These are phyloP conservation scores for Linderina pennispora DNA, from an alignment of 192 early-diverging fungal species.

Conservation along the genomic window DNA sequence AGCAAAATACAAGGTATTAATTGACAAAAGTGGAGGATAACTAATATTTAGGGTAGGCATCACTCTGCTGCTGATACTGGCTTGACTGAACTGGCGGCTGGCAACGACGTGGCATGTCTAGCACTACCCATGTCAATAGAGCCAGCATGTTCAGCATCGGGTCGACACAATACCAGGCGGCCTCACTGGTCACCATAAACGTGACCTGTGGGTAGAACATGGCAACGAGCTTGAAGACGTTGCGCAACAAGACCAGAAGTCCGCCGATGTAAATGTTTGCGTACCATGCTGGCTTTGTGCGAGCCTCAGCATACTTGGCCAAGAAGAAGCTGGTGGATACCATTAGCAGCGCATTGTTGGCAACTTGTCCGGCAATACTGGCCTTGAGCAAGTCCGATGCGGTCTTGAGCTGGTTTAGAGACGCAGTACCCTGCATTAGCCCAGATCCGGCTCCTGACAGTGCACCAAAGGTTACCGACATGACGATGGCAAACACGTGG, in stretches of 20 bases:
- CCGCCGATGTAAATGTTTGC: slow-evolving; percentile 3
- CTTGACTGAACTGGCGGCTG: no score
- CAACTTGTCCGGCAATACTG: slow-evolving; percentile 5
- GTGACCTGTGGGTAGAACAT: slow-evolving; percentile 3
- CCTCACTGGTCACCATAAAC: slow-evolving; percentile 4
- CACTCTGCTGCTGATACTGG: no score
- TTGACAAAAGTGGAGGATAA: no score
- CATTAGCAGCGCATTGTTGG: slow-evolving; percentile 2
- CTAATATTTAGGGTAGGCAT: no score
- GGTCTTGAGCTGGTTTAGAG: background rate
- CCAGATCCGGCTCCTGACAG: slow-evolving; percentile 2
- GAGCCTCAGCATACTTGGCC: slow-evolving; percentile 2
- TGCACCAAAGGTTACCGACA: slow-evolving; percentile 9
- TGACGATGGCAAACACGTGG: slow-evolving; percentile 1
- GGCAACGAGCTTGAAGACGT: background rate
- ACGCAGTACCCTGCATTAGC: background rate
- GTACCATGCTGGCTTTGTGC: background rate
- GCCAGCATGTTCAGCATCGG: slow-evolving; percentile 10
- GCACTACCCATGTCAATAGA: no score
- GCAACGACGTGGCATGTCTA: no score
- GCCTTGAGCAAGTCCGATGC: slow-evolving; percentile 4
- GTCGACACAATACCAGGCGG: slow-evolving; percentile 12
- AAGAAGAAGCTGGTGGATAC: background rate
- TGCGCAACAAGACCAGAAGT: slow-evolving; percentile 2
- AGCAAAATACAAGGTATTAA: no score